Conservation (phyloP, 169 alveolate genomes). For the Plasmodium yoelii region DNA sequence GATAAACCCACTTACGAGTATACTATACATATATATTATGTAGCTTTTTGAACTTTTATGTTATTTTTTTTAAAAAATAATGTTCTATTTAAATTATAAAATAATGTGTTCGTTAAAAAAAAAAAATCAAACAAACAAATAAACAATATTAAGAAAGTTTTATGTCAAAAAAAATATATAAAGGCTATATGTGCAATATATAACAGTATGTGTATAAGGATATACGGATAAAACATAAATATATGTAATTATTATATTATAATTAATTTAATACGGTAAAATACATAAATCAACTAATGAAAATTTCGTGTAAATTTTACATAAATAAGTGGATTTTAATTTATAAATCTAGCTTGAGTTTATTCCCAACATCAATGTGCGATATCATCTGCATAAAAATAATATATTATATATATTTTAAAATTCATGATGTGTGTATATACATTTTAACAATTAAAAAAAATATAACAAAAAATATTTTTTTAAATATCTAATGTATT, state of each 20-base stretch:
- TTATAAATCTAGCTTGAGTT: conserved; percentile 79
- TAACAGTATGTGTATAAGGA: conserved; percentile 6
- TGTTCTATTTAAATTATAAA: conserved; percentile 10
- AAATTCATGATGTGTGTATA: conserved; percentile 4
- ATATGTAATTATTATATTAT: not conserved
- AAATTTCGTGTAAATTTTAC: not conserved
- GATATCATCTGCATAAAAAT: conserved; percentile 81
- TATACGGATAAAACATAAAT: conserved; percentile 5
- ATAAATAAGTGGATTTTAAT: not conserved
- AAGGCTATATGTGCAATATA: conserved; percentile 8
- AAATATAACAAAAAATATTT: not conserved
- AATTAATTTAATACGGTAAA: not conserved
- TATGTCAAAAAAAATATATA: conserved; percentile 4
- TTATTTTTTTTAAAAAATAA: conserved; percentile 1
- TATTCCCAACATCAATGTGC: conserved; percentile 85
- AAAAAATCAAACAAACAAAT: conserved; percentile 18
- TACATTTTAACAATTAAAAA: not conserved
- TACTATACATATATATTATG: too few relatives aligned
- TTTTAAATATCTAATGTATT: not conserved
- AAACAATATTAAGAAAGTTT: conserved; percentile 33
- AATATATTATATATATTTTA: conserved; percentile 1
- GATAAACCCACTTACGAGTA: too few relatives aligned
- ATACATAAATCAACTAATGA: not conserved
- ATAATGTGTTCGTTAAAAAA: conserved; percentile 1
- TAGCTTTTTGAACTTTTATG: conserved; percentile 3